phyloP scores from a whole-genome alignment of 1,284 basidiomycete genomes.

The Irpex lacteus region DNA sequence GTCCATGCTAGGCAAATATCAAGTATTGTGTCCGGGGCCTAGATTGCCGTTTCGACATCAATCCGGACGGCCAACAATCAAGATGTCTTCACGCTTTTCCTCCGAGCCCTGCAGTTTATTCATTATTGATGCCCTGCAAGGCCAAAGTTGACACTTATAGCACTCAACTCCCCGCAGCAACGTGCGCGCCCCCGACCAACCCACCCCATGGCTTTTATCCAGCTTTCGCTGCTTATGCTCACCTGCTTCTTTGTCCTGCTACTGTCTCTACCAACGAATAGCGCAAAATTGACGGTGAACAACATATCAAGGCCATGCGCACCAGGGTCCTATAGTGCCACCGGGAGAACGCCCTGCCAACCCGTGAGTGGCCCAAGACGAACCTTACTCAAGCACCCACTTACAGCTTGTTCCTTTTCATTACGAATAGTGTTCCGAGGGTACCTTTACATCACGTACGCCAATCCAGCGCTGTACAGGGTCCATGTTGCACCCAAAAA shows the following conservation, averaged over 20 bases:
- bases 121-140: background rate
- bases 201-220: background rate
- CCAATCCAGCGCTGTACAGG: background rate
- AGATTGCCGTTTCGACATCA: background rate
- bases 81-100: background rate
- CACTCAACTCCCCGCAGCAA: background rate
- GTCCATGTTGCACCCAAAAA: background rate
- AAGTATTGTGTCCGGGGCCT: constrained; percentile 1
- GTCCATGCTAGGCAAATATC: background rate
- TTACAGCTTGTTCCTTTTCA: background rate
- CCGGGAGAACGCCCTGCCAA: constrained; percentile 1
- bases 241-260: background rate
- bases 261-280: background rate
- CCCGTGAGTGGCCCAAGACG: background rate
- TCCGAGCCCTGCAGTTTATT: background rate
- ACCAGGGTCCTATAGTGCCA: background rate
- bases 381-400: background rate
- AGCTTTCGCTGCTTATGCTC: background rate
- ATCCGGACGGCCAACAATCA: background rate
- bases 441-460: background rate
- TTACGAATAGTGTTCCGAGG: background rate
- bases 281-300: background rate
- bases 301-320: background rate
- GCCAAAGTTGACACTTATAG: background rate
- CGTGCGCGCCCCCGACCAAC: background rate